Evolutionary conservation across 2,329 filamentous ascomycete genomes (phyloP), one percentile per base, ranked within the genome.

Genomic region (Alternaria solani): DNA sequence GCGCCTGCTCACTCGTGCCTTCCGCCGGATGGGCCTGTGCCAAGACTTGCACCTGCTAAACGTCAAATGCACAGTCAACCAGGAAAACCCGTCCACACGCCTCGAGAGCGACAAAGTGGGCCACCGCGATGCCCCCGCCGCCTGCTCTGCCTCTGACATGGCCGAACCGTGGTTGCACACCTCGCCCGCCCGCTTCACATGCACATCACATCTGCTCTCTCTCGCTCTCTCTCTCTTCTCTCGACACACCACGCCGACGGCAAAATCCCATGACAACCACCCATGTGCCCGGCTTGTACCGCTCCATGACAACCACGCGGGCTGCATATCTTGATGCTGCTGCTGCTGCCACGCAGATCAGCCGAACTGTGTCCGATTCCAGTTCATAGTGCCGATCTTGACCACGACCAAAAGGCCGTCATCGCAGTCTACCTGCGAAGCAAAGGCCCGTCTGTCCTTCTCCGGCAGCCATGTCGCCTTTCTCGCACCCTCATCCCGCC

Each of bases 21-120:
- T 55, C 61, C 55, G 62, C 34, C 55, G 58, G 43, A 47, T 61
- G 55, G 51, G 42, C 63, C 55, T 49, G 55, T 65, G 55, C 60
- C 51, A 63, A 55, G 51, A 47, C 57, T 44, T 42, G 51, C 58
- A 39, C 23, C 32, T 60, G 58, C 42, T 39, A 60, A 57, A 60
- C 53, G 58, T 60, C 58, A 60, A 60, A 44, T 59, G 52, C 57
- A 60, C 41, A 51, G 54, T 51, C 52, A 60, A 56, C 46, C 56
- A 57, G 38, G 47, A 60, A 42, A 49, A 26, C 26, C 51, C 51
- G 28, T 20, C 56, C 18, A 47, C 46, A 51, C 43, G 39, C 55
- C 44, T 42, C 49, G 34, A 41, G 38, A 11, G 32, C 49, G 34
- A 32, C 26, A 11, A 23, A 25, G 52, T 48, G 52, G 52, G 52